Evolutionary conservation across 2,329 filamentous ascomycete species (phyloP).

Genomic region (Microdochium trichocladiopsis): DNA sequence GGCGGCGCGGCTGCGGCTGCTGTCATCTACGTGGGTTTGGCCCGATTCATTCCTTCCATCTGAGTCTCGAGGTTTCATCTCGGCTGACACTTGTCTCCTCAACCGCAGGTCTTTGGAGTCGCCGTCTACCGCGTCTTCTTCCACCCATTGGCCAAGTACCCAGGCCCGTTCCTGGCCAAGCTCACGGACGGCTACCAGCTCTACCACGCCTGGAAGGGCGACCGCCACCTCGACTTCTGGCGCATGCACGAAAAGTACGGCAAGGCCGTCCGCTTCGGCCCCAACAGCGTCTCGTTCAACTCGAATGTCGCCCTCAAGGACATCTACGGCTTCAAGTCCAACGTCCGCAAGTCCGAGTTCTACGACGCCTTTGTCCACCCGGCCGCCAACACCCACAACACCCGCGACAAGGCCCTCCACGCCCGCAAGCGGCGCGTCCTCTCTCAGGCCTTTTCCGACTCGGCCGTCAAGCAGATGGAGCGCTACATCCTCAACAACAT

Average conservation of each 20-base stretch:
- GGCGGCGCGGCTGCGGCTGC: not conserved
- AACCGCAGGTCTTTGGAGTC: not conserved
- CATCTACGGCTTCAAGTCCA: conserved; percentile 57
- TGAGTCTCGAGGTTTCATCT: too few relatives aligned
- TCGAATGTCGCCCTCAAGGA: conserved; percentile 59
- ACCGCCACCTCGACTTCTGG: conserved; percentile 68
- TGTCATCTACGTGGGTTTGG: not conserved
- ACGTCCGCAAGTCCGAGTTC: conserved; percentile 63
- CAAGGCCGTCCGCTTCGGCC: conserved; percentile 68
- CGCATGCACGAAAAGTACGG: conserved; percentile 66
- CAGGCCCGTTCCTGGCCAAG: conserved; percentile 56
- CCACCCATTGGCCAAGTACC: conserved; percentile 58
- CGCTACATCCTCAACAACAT: conserved; percentile 59
- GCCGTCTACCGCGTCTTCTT: conserved; percentile 51
- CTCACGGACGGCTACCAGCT: conserved; percentile 59
- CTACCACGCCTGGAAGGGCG: conserved; percentile 69
- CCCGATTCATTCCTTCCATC: too few relatives aligned
- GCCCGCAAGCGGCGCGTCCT: conserved; percentile 65
- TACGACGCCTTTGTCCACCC: conserved; percentile 69
- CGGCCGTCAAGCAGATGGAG: conserved; percentile 61
- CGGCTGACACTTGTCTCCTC: too few relatives aligned
- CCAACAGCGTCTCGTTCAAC: conserved; percentile 74
- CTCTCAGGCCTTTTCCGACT: conserved; percentile 64
- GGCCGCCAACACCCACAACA: conserved; percentile 66
- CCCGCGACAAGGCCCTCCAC: conserved; percentile 60